Percentiles rank a stretch among this genome's conserved stretches.
phyloP scores from a whole-genome alignment of 2,329 filamentous ascomycete genomes.

The Coniochaeta ligniaria region DNA sequence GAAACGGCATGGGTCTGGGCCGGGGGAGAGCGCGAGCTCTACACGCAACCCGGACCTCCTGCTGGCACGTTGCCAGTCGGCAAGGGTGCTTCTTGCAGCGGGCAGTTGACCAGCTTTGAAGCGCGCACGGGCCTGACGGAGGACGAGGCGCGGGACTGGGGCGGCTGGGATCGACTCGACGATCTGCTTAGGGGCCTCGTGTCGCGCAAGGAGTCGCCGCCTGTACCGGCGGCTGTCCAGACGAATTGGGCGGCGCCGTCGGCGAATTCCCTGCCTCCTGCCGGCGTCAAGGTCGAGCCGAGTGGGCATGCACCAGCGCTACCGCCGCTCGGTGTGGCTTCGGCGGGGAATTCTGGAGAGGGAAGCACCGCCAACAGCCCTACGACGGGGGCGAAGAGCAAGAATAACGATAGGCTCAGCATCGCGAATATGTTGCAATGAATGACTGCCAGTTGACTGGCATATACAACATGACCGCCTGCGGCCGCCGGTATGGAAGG shows the following conservation, averaged over 20 bases:
- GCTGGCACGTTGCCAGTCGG: conserved; percentile 7
- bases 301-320: conserved; percentile 11
- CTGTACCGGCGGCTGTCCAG: conserved; percentile 8
- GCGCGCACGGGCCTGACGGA: conserved; percentile 44
- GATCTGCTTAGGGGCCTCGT: conserved; percentile 47
- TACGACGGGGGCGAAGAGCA: conserved; percentile 19
- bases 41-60: conserved; percentile 20
- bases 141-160: conserved; percentile 61
- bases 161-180: conserved; percentile 73
- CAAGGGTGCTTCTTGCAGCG: conserved; percentile 9
- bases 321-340: conserved; percentile 20
- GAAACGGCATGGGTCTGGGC: conserved; percentile 82
- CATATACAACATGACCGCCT: neutral
- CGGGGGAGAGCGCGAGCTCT: conserved; percentile 43
- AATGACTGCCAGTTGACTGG: neutral
- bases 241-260: neutral
- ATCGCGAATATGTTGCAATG: conserved; percentile 34
- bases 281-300: conserved; percentile 3
- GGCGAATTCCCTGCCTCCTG: neutral
- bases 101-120: conserved; percentile 38
- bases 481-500: neutral
- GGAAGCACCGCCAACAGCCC: conserved; percentile 24
- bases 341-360: conserved; percentile 10
- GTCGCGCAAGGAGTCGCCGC: conserved; percentile 24
- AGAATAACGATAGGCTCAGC: conserved; percentile 35